Evolutionary conservation across 139 green algal genomes (phyloP), one percentile per base, ranked within the genome.

Genomic region (Chlamydomonas asymmetrica): DNA sequence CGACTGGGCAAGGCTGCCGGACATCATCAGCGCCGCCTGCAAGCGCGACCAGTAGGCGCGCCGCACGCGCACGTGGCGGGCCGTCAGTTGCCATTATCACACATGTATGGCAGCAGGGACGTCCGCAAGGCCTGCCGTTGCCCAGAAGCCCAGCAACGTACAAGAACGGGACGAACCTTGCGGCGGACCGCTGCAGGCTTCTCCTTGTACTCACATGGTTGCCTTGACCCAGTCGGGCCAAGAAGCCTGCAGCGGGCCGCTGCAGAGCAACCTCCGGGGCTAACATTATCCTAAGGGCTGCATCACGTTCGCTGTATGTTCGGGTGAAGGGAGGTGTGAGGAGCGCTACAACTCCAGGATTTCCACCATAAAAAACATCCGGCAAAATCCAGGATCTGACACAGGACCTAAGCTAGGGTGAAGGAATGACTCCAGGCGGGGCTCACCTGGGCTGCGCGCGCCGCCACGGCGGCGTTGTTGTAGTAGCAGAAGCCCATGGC

Each of bases 401-500:
- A 22, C 49, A 48, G 25, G 48, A 75, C 67, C 50, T 63, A 9
- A 20, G 29, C 10, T 27, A 31, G 13, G 29, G 8, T 27, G 13
- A 27, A 10, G 32, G 16, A 50, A n/a, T 43, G 62, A 7, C 50
- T 22, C 41, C n/a, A 35, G 32, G 49, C 25, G 27, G 61, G 9
- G 61, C 71, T 62, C 66, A 54, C 34, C 60, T 86, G 84, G 1
- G 86, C 86, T 25, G 85, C 87, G 4, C 83, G 66, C 23, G 86
- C 90, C n/a, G 89, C 85, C 40, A 90, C 82, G 16, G 82, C 85
- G 27, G 82, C 82, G 57, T 87, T 94, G 87, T 97, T 97, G 89
- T 90, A 96, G 74, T 95, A 94, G 86, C 92, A 97, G 80, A 97
- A 97, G 48, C 92, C 92, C 90, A 95, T 95, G 34, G 91, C 84